A percentile compares a stretch with the other conserved stretches of the same genome.
Conservation (phyloP, 164 flowering plant genomes). For the Vitis cinerea region DNA sequence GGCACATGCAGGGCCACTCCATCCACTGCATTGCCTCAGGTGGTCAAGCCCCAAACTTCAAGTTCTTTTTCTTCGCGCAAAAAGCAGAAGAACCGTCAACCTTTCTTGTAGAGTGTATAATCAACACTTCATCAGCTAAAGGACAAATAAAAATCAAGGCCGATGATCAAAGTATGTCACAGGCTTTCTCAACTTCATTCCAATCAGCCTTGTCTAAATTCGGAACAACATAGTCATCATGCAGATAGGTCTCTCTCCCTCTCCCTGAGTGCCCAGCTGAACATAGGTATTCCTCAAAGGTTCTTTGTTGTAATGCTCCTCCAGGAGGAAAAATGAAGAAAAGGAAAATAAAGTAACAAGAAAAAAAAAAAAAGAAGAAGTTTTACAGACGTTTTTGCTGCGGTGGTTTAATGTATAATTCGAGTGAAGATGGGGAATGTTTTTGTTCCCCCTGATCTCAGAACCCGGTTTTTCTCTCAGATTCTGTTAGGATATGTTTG, state of each 20-base stretch:
- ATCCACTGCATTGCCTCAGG: constrained; percentile 97
- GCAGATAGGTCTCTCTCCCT: not conserved
- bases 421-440: not conserved
- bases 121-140: constrained; percentile 82
- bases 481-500: too few species aligned
- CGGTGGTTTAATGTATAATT: not conserved
- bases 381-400: not conserved
- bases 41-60: constrained; percentile 91
- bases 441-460: not conserved
- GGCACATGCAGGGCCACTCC: constrained; percentile 84
- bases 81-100: constrained; percentile 66
- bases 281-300: not conserved
- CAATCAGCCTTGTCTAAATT: constrained; percentile 72
- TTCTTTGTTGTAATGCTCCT: not conserved
- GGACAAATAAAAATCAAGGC: constrained; percentile 85
- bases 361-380: not conserved
- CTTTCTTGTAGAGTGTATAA: constrained; percentile 82
- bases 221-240: constrained; percentile 32
- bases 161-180: constrained; percentile 72
- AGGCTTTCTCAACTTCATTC: constrained; percentile 68
- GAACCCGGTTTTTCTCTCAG: too few species aligned
- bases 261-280: not conserved
- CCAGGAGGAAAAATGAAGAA: not conserved
- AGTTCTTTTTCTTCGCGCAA: constrained; percentile 96
- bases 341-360: not conserved